These are phyloP conservation scores for Schwanniomyces etchellsii DNA, from an alignment of 1,139 yeast genomes.

Conservation along the genomic window DNA sequence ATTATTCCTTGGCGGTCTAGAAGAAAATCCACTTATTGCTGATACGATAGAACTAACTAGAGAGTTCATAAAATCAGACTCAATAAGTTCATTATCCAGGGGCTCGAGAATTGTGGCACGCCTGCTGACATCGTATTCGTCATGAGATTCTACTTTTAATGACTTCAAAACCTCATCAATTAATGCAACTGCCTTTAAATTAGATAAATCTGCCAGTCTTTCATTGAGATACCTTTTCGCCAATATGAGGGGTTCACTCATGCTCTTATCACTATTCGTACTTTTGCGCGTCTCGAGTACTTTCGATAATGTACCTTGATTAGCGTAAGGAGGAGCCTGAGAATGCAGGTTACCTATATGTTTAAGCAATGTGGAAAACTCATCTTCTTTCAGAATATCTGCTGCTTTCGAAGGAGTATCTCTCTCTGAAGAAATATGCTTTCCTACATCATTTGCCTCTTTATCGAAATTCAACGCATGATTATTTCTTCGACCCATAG, in stretches of 20 bases:
- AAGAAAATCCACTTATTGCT: conserved; percentile 21
- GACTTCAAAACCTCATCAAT: conserved; percentile 22
- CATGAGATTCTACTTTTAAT: conserved; percentile 9
- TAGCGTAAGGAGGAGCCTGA: not conserved
- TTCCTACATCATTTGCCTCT: conserved; percentile 14
- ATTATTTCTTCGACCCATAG: conserved; percentile 25
- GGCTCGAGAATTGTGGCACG: conserved; percentile 1
- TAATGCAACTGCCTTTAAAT: conserved; percentile 16
- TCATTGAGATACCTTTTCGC: conserved; percentile 32
- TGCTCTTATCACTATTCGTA: conserved; percentile 16
- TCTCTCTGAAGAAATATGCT: conserved; percentile 18
- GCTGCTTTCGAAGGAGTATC: conserved; percentile 27
- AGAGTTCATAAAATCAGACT: conserved; percentile 18
- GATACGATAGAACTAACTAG: conserved; percentile 26
- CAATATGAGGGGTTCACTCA: conserved; percentile 30
- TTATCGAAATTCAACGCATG: conserved; percentile 10
- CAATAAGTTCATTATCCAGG: conserved; percentile 3
- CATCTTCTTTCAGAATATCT: conserved; percentile 5
- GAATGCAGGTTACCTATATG: not conserved
- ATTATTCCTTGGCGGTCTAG: conserved; percentile 8
- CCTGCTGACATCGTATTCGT: conserved; percentile 2
- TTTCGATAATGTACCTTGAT: conserved; percentile 7
- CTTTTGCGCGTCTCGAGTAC: conserved; percentile 21
- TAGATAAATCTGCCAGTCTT: conserved; percentile 9
- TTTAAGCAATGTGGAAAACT: not conserved